Base-by-base conservation (phyloP, 306 rosid genomes). In the Acacia acuminata region DNA sequence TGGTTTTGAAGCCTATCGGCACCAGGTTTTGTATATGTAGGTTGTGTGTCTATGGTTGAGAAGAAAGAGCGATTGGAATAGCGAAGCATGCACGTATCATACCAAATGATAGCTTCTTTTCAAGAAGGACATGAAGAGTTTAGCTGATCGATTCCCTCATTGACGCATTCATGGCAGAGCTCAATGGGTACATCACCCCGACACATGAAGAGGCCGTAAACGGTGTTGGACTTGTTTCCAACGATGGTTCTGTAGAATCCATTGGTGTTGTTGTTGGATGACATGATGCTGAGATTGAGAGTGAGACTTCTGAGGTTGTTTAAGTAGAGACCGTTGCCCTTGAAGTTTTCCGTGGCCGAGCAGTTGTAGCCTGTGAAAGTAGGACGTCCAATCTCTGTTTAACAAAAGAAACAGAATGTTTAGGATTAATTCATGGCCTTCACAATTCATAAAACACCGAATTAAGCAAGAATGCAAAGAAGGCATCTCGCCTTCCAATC, bases 121-220 rank as follows among this genome's bases (percentile, higher is more conserved):
- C 15, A 45, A 45, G 50, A 45, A 2, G 50, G 11, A 12, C 51
- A 47, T 0, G 51, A 2, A 14, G 0, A 2, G 15, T 10, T 47
- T 47, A 47, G 15, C 17, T 1, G 3, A 0, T 9, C 4, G 4
- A 47, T 8, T 47, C 51, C 51, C 3, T 12, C 17, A 9, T 47
- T 47, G 51, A 47, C 51, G 10, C 51, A 47, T 47, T 47, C 17
- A 47, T 47, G 16, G 17, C 51, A 47, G 15, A 47, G 51, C 15
- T 47, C 0, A 47, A 47, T 4, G 16, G 51, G 3, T 2, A 47
- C 51, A 2, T 47, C 51, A 47, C 51, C 51, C 51, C 15, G 12
- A 47, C 53, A 47, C 53, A 47, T 47, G 53, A 32, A 32, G 50
- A 84, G 84, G 11, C 84, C 87, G 43, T 34, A 80, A 0, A 70